Conservation (phyloP, 1,139 yeast species). For the Arxiozyma heterogenica region DNA sequence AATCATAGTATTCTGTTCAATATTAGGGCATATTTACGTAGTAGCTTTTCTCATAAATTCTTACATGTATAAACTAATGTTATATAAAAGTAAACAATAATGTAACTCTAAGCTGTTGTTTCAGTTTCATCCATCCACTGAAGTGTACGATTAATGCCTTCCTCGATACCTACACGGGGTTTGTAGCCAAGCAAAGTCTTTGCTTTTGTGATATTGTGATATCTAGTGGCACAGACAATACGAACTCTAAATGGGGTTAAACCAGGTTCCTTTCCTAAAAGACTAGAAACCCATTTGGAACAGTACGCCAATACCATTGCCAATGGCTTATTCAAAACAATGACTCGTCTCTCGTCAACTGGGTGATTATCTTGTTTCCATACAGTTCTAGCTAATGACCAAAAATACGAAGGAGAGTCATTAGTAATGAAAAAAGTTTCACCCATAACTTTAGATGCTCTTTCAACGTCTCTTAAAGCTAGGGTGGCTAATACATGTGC, state of each 20-base stretch:
- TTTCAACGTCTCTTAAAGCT: conserved; percentile 44
- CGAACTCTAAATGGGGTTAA: conserved; percentile 91
- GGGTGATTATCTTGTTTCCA: conserved; percentile 90
- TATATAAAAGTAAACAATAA: not conserved
- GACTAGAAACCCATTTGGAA: conserved; percentile 60
- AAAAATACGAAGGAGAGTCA: conserved; percentile 90
- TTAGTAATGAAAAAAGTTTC: conserved; percentile 86
- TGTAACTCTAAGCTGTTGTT: not conserved
- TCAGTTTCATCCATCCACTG: conserved; percentile 82
- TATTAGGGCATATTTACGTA: no score
- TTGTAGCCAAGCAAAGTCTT: conserved; percentile 64
- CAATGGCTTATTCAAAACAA: conserved; percentile 60
- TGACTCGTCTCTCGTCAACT: conserved; percentile 49
- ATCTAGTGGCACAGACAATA: conserved; percentile 89
- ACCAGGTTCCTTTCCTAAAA: conserved; percentile 82
- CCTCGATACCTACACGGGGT: conserved; percentile 73
- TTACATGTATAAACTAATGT: not conserved
- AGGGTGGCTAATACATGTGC: conserved; percentile 90
- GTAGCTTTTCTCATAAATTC: not conserved
- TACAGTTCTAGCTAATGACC: conserved; percentile 94
- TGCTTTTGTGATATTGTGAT: conserved; percentile 87
- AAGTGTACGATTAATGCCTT: conserved; percentile 71
- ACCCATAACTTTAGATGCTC: conserved; percentile 53
- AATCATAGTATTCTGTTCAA: not conserved
- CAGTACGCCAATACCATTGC: conserved; percentile 77